phyloP scores from a whole-genome alignment of 148 eudicot species.

The Oxyria digyna region DNA sequence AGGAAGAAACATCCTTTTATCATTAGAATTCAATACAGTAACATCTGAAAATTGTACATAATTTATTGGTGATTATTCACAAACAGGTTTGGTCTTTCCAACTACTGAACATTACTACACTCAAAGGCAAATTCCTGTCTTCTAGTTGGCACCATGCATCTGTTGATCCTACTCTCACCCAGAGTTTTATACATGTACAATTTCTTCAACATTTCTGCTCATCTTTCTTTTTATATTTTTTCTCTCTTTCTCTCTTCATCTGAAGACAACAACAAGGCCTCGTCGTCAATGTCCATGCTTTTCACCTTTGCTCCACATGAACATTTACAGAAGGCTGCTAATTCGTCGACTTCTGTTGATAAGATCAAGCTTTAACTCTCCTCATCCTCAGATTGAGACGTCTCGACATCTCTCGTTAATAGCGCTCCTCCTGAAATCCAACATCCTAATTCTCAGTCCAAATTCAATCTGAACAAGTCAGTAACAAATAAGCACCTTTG shows the following conservation, averaged over 20 bases:
- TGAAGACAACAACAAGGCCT: not conserved
- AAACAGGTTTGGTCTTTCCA: not conserved
- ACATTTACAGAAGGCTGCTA: not conserved
- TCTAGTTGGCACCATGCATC: not conserved
- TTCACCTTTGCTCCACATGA: not conserved
- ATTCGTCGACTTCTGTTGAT: not conserved
- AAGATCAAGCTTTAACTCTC: slow-evolving; percentile 14
- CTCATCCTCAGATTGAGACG: slow-evolving; percentile 29
- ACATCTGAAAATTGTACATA: not conserved
- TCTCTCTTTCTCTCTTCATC: not conserved
- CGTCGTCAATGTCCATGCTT: not conserved
- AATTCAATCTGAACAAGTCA: not conserved
- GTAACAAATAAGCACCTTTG: not conserved
- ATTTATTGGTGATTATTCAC: slow-evolving; percentile 3
- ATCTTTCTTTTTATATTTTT: not conserved
- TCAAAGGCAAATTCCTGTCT: not conserved
- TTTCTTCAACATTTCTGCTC: not conserved
- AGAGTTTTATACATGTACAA: not conserved
- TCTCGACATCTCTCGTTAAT: slow-evolving; percentile 29
- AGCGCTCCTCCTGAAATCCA: slow-evolving; percentile 22
- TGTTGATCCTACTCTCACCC: slow-evolving; percentile 2
- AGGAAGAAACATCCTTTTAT: not conserved
- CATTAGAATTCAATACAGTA: not conserved
- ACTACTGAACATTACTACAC: not conserved
- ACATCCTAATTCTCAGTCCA: not conserved